Base-by-base conservation (phyloP, 768 basidiomycete genomes). In the Hysterangium stoloniferum region DNA sequence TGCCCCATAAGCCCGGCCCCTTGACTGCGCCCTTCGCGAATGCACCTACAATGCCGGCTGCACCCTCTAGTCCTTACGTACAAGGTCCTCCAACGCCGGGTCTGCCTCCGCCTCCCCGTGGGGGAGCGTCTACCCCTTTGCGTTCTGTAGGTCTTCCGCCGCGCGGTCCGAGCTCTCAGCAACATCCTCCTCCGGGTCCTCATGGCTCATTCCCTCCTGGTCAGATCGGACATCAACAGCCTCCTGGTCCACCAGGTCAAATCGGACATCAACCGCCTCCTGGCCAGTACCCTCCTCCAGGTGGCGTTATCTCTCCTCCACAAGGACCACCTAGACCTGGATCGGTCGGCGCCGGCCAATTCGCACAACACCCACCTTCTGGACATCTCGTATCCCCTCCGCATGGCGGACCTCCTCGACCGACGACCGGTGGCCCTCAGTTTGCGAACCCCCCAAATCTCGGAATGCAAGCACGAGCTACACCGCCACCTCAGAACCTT, bases 21-120 rank as follows among this genome's bases (percentile, higher is more conserved):
- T 94, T 97, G 58, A 81, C 82, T 6, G 77, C 89, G 7, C 94
- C 94, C 0, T 96, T 98, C 79, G 88, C 92, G 6, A 84, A 86
- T 58, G 59, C 68, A 4, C 59, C 68, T n/a, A 55, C 63, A 22
- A 54, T 45, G 22, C 40, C 59, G 15, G 60, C 63, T 17, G 64
- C 68, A 6, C 38, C 48, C 4, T 62, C 66, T 17, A 53, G 59
- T 20, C 59, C 61, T 12, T 15, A 77, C 77, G 0, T 77, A 71
- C 52, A 55, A 63, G 33, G 64, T 13, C 25, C 62, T 4, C 72
- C 71, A 13, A 69, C 68, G 9, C 72, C 74, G 45, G 68, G 70
- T 6, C 68, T 71, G 2, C 65, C 59, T 9, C 66, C 66, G 13
- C 71, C 59, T 46, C 63, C 63, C 25, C 56, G 55, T 36, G 53